Percentiles rank a stretch among this genome's conserved stretches.
Evolutionary conservation across 805 yeast genomes (phyloP).

Genomic region (Candida broadrunensis): DNA sequence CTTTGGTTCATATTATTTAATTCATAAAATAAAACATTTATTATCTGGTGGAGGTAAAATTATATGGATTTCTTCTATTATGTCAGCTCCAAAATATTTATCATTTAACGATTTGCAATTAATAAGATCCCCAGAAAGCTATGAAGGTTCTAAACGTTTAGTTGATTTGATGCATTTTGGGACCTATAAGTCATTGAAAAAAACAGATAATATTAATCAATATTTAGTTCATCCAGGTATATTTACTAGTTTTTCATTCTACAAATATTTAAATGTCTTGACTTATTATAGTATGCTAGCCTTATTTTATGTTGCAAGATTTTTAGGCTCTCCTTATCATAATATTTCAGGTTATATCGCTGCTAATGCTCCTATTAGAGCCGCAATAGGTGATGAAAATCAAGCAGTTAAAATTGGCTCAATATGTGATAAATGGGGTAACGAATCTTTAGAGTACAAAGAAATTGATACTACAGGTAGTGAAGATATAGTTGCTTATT

Average conservation of each 20-base stretch:
- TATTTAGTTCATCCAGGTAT: slow-evolving; percentile 93
- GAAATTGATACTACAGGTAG: slow-evolving; percentile 64
- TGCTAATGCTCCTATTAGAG: slow-evolving; percentile 73
- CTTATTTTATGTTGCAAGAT: slow-evolving; percentile 79
- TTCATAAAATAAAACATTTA: slow-evolving; percentile 60
- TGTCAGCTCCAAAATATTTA: slow-evolving; percentile 73
- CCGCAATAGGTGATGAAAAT: slow-evolving; percentile 40
- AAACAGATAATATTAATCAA: slow-evolving; percentile 56
- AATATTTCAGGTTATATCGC: slow-evolving; percentile 86
- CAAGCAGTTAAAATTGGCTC: slow-evolving; percentile 65
- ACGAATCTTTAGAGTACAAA: slow-evolving; percentile 54
- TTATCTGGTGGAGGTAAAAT: slow-evolving; percentile 63
- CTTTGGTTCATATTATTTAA: slow-evolving; percentile 89
- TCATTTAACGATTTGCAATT: slow-evolving; percentile 76
- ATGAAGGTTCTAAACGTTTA: slow-evolving; percentile 88
- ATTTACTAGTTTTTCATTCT: slow-evolving; percentile 78
- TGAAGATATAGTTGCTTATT: slow-evolving; percentile 61
- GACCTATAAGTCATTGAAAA: slow-evolving; percentile 50
- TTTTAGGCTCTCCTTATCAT: slow-evolving; percentile 84
- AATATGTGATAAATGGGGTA: slow-evolving; percentile 62
- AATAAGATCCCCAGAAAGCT: slow-evolving; percentile 59
- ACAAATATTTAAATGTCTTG: slow-evolving; percentile 69
- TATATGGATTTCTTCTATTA: slow-evolving; percentile 83
- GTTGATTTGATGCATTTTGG: slow-evolving; percentile 82
- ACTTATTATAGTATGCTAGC: slow-evolving; percentile 84